Conservation (phyloP, 306 rosid genomes). For the Urtica urens region DNA sequence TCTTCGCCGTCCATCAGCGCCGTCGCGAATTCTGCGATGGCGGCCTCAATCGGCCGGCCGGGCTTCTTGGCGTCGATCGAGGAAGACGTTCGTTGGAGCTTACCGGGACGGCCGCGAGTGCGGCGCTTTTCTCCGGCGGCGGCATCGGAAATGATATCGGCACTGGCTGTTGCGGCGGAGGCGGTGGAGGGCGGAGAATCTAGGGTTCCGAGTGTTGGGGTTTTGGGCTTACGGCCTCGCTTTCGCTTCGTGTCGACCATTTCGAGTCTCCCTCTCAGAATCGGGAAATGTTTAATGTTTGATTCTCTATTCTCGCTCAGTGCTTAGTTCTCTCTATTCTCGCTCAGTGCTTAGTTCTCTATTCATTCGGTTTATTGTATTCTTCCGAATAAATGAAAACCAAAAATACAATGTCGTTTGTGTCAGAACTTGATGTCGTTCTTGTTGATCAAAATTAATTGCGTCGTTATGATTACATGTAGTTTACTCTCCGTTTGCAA, state of each 20-base stretch:
- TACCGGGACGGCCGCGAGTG: conserved; percentile 64
- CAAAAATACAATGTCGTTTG: no score
- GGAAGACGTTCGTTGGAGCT: conserved; percentile 31
- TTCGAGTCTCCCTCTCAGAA: not conserved
- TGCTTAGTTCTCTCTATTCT: no score
- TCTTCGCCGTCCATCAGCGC: conserved; percentile 26
- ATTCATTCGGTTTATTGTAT: no score
- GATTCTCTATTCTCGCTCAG: no score
- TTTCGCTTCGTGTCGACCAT: conserved; percentile 51
- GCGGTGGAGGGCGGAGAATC: conserved; percentile 28
- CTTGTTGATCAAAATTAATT: no score
- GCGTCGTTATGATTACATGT: no score
- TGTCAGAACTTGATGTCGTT: no score
- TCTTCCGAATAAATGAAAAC: no score
- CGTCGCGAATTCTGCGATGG: conserved; percentile 4
- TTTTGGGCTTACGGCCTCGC: conserved; percentile 69
- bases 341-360: no score
- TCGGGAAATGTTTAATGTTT: no score
- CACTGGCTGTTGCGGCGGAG: conserved; percentile 24
- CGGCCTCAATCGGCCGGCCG: conserved; percentile 21
- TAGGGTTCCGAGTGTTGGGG: conserved; percentile 51
- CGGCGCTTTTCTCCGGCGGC: conserved; percentile 15
- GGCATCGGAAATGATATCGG: conserved; percentile 48
- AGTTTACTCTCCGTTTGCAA: no score
- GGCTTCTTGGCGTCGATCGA: conserved; percentile 24